Evolutionary conservation across 768 basidiomycete genomes (phyloP).

Genomic region (Daedalea quercina): DNA sequence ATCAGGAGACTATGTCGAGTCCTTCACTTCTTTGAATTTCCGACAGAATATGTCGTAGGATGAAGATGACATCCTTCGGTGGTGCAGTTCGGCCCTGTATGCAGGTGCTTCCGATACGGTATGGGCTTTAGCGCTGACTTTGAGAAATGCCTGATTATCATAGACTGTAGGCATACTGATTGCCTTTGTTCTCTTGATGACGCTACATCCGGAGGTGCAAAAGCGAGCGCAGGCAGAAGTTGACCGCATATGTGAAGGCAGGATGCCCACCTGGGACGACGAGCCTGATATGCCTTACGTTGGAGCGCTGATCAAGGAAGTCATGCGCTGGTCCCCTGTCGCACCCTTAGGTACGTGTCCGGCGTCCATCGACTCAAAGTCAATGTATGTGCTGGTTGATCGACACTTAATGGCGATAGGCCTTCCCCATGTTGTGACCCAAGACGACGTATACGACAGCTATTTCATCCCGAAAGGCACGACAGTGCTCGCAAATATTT

Average conservation of each 20-base stretch:
- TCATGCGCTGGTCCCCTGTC: slow-evolving; percentile 25
- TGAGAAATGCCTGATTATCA: background rate
- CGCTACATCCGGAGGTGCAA: slow-evolving; percentile 25
- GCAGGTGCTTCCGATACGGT: background rate
- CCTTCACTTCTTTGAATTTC: background rate
- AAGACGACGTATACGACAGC: slow-evolving; percentile 25
- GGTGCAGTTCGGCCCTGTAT: background rate
- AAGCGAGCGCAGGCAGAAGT: slow-evolving; percentile 22
- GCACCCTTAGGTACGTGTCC: slow-evolving; percentile 20
- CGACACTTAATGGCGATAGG: slow-evolving; percentile 2
- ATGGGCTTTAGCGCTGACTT: background rate
- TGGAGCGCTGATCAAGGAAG: slow-evolving; percentile 23
- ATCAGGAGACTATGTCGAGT: background rate
- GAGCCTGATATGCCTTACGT: slow-evolving; percentile 20
- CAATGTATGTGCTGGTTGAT: no score
- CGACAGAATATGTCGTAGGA: background rate
- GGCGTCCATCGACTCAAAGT: background rate
- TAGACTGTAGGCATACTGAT: slow-evolving; percentile 13
- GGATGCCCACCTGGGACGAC: slow-evolving; percentile 19
- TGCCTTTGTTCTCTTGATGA: slow-evolving; percentile 27
- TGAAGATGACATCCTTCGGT: slow-evolving; percentile 6
- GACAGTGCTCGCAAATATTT: slow-evolving; percentile 27
- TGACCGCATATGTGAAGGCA: slow-evolving; percentile 18
- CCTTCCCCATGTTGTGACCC: slow-evolving; percentile 21
- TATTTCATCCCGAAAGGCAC: slow-evolving; percentile 27